Evolutionary conservation across 768 basidiomycete genomes (phyloP).

Genomic region (Rhizopogon vulgaris): DNA sequence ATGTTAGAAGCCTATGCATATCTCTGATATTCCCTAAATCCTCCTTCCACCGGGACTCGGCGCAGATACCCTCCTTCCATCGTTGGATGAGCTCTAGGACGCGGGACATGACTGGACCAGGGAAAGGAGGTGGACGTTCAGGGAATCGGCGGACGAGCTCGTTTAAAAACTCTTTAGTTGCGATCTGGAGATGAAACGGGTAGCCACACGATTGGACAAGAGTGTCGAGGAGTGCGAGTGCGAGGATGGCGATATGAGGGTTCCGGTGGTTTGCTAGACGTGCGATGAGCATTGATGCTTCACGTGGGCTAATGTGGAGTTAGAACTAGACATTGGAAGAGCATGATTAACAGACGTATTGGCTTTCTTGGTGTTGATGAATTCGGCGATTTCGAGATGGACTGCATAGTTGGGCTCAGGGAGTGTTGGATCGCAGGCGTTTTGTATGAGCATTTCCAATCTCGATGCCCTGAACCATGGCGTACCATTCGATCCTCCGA

Average conservation of each 20-base stretch:
- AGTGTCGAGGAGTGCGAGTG: slow-evolving; percentile 81
- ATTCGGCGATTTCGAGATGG: slow-evolving; percentile 91
- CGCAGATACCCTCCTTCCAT: slow-evolving; percentile 94
- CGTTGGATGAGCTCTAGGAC: slow-evolving; percentile 88
- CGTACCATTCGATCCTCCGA: slow-evolving; percentile 42
- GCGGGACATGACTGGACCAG: slow-evolving; percentile 89
- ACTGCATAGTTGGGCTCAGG: slow-evolving; percentile 88
- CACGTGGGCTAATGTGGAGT: slow-evolving; percentile 61
- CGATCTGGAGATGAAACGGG: slow-evolving; percentile 92
- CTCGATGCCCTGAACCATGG: slow-evolving; percentile 54
- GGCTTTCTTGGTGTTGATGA: slow-evolving; percentile 91
- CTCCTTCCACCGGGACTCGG: slow-evolving; percentile 87
- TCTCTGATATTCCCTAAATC: slow-evolving; percentile 96
- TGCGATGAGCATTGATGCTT: slow-evolving; percentile 82
- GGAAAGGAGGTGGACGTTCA: slow-evolving; percentile 93
- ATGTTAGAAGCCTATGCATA: slow-evolving; percentile 91
- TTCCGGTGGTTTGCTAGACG: slow-evolving; percentile 88
- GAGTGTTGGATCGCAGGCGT: slow-evolving; percentile 82
- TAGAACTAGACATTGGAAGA: neutral
- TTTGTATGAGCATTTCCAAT: slow-evolving; percentile 66
- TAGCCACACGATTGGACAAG: slow-evolving; percentile 96
- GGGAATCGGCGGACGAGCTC: slow-evolving; percentile 97
- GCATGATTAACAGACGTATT: slow-evolving; percentile 65
- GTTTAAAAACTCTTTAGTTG: slow-evolving; percentile 97
- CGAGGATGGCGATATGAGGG: slow-evolving; percentile 83